phyloP scores from a whole-genome alignment of 441 rosid genomes.

The Omphalea diandra region DNA sequence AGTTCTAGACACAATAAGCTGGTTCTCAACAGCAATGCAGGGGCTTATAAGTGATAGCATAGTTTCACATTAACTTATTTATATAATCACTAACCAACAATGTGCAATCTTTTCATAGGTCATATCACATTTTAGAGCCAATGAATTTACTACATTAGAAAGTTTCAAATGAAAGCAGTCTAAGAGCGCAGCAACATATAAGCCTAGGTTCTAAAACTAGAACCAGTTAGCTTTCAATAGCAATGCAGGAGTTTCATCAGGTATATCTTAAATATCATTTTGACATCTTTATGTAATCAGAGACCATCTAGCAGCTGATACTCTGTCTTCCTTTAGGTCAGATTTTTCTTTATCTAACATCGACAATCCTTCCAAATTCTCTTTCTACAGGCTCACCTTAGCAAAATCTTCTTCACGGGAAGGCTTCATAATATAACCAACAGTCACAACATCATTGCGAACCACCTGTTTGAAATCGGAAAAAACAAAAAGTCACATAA shows the following conservation, averaged over 20 bases:
- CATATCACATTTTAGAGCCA: neutral
- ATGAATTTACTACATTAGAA: too few relatives aligned
- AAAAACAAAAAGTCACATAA: neutral
- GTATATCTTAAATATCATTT: neutral
- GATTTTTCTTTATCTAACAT: conserved; percentile 4
- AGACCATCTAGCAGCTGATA: neutral
- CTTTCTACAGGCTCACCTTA: conserved; percentile 49
- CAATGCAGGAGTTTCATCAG: neutral
- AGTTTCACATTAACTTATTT: neutral
- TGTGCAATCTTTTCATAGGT: neutral
- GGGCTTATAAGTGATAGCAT: neutral
- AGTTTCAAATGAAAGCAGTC: neutral
- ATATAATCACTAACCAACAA: neutral
- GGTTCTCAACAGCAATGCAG: conserved; percentile 10
- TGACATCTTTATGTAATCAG: neutral
- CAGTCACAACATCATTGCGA: conserved; percentile 44
- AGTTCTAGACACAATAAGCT: neutral
- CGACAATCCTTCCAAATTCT: conserved; percentile 13
- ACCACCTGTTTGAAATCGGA: conserved; percentile 43
- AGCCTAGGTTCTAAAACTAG: conserved; percentile 1
- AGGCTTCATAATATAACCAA: conserved; percentile 87
- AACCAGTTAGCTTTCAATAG: conserved; percentile 8
- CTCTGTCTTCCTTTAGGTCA: neutral
- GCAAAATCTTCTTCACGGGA: conserved; percentile 86
- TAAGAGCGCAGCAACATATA: neutral